These are phyloP conservation scores for Nothomitra cinnamomea DNA, from an alignment of 2,329 filamentous ascomycete genomes.

Conservation along the genomic window DNA sequence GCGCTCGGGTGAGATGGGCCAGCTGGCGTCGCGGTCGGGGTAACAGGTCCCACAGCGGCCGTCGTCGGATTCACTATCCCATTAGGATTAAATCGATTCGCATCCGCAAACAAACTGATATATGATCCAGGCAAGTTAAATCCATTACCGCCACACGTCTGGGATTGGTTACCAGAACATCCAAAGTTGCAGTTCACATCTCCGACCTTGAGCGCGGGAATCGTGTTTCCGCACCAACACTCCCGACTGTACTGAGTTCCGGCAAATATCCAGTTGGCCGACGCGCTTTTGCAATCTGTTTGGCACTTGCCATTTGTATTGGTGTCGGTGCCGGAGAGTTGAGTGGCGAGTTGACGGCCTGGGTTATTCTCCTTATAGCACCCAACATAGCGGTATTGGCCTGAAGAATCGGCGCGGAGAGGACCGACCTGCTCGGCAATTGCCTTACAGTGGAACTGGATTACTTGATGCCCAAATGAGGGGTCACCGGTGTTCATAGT, in stretches of 20 bases:
- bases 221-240: conserved; percentile 1
- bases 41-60: too few species aligned
- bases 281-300: conserved; percentile 8
- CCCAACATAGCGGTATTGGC: conserved; percentile 17
- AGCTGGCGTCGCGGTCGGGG: background rate
- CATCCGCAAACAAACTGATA: background rate
- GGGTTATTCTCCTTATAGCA: conserved; percentile 18
- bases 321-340: conserved; percentile 12
- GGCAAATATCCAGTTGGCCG: conserved; percentile 14
- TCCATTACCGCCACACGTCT: conserved; percentile 14
- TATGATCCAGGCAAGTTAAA: conserved; percentile 8
- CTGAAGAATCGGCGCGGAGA: conserved; percentile 15
- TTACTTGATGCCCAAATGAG: conserved; percentile 22
- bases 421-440: conserved; percentile 22
- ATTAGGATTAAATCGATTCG: background rate
- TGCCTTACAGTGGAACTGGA: conserved; percentile 27
- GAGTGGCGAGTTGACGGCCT: conserved; percentile 16
- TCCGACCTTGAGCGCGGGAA: background rate
- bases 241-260: conserved; percentile 10
- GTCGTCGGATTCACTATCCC: too few species aligned
- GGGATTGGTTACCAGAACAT: conserved; percentile 13
- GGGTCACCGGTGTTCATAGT: conserved; percentile 26
- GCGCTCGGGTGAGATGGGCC: conserved; percentile 23
- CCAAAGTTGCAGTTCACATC: conserved; percentile 14
- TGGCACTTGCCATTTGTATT: conserved; percentile 18